Base-by-base conservation (phyloP, 2,329 filamentous ascomycete species). In the Colletotrichum tropicale region DNA sequence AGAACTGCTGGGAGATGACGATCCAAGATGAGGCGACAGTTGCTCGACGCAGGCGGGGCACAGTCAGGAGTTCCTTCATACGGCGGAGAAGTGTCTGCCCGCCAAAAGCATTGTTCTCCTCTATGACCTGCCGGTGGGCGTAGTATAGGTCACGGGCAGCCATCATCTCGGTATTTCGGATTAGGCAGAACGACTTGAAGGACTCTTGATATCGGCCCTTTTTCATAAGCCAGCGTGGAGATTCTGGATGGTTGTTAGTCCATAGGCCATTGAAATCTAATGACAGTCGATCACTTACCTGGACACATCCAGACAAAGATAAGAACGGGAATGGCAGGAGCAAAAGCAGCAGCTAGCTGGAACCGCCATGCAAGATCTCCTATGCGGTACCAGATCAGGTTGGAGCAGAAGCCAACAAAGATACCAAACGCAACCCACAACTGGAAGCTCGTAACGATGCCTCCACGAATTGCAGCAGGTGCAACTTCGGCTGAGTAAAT, bases 371-470 rank as follows among this genome's bases (percentile, higher is more conserved):
- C 86, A 62, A 90, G 88, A 6, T 79, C 78, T 21, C 88, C 88
- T 2, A 86, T 87, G 60, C 90, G 84, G 77, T 88, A 75, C 89
- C 91, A 75, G 10, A 88, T 89, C 66, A 93, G 84, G 79, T 93
- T 93, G 75, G 90, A 91, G 74, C 86, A 88, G 77, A 89, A 90
- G 15, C 91, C 93, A 28, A 86, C 77, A 71, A 86, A 82, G 79
- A 88, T 88, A 66, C 87, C 86, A 74, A 93, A 90, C 1, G 89
- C 89, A 6, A 89, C 91, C 90, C 92, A 94, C 67, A 89, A 94
- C 94, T 96, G 77, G 92, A 93, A 78, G 2, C 81, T 83, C 94
- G 96, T 96, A 77, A 96, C 94, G 7, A 97, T 86, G n/a, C 93
- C 94, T 78, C 94, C 93, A 80, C 94, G 89, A 68, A 95, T 92